Percentiles rank a stretch among this genome's conserved stretches.
Evolutionary conservation across 208 protist genomes (phyloP).

Genomic region (Borovskyia barvae): DNA sequence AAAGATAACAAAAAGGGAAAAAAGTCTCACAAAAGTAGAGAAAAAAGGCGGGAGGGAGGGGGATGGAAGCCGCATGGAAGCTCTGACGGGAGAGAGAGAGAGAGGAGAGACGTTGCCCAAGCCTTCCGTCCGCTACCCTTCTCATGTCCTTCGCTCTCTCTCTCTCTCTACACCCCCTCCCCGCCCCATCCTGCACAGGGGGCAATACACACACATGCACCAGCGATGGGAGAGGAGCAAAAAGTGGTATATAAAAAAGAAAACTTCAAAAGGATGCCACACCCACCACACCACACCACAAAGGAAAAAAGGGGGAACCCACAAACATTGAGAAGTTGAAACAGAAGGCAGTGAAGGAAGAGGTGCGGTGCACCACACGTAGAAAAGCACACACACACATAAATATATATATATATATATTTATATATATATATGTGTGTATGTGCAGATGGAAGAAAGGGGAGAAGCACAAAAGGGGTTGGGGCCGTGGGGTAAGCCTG

Average conservation of each 20-base stretch:
- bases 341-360: neutral
- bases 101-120: neutral
- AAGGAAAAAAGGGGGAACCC: slow-evolving; percentile 1
- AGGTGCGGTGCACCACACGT: neutral
- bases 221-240: too few relatives aligned
- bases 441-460: neutral
- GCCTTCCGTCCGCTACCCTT: neutral
- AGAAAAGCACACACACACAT: neutral
- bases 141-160: neutral
- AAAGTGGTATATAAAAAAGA: slow-evolving; percentile 3
- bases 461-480: too few relatives aligned
- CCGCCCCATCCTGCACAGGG: too few relatives aligned
- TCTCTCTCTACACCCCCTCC: too few relatives aligned
- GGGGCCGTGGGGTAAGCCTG: neutral
- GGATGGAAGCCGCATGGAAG: too few relatives aligned
- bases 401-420: slow-evolving; percentile 28
- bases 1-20: too few relatives aligned
- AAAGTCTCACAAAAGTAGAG: too few relatives aligned
- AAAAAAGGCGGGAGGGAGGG: too few relatives aligned
- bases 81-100: too few relatives aligned
- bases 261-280: too few relatives aligned
- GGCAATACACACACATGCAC: too few relatives aligned
- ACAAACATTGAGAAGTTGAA: neutral
- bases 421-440: slow-evolving; percentile 5
- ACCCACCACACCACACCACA: neutral